These are phyloP conservation scores for Collariella sp. DNA, from an alignment of 495 filamentous ascomycete genomes.

Conservation along the genomic window DNA sequence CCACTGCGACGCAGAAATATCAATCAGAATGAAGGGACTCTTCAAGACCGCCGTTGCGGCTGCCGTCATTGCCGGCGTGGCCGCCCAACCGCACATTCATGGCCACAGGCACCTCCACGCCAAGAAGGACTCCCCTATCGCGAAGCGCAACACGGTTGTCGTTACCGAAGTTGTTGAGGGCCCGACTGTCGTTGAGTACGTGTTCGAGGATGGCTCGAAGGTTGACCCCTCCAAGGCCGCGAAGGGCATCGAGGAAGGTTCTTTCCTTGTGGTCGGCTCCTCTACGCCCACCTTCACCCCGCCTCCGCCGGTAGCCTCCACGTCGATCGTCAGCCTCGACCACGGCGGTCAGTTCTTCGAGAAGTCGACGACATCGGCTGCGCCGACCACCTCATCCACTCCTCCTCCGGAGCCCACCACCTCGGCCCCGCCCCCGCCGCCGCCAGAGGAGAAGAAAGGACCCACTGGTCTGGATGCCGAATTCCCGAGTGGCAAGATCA, in stretches of 20 bases:
- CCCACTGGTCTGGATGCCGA: constrained; percentile 52
- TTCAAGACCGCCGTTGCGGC: constrained; percentile 41
- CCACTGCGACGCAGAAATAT: neutral
- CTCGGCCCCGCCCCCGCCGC: constrained; percentile 12
- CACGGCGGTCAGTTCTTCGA: constrained; percentile 31
- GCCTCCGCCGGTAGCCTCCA: constrained; percentile 25
- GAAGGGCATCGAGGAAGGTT: constrained; percentile 51
- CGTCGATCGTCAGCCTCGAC: constrained; percentile 14
- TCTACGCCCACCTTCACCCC: constrained; percentile 37
- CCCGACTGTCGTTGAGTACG: constrained; percentile 51
- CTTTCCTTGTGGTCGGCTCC: constrained; percentile 42
- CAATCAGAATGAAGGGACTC: constrained; percentile 41
- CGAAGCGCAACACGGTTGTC: constrained; percentile 38
- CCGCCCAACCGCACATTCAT: constrained; percentile 43
- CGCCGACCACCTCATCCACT: constrained; percentile 10
- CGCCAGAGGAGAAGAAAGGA: constrained; percentile 18
- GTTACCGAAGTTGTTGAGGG: constrained; percentile 31
- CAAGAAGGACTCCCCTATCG: constrained; percentile 31
- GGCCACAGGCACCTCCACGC: constrained; percentile 31
- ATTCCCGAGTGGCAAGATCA: constrained; percentile 70
- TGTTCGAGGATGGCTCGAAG: constrained; percentile 44
- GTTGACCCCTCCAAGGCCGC: constrained; percentile 51
- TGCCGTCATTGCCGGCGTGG: constrained; percentile 32
- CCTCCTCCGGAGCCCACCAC: constrained; percentile 1
- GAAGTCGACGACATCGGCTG: constrained; percentile 9